A percentile compares a stretch with the other conserved stretches of the same genome.
phyloP scores from a whole-genome alignment of 306 rosid genomes.

The Cicer chorassanicum region DNA sequence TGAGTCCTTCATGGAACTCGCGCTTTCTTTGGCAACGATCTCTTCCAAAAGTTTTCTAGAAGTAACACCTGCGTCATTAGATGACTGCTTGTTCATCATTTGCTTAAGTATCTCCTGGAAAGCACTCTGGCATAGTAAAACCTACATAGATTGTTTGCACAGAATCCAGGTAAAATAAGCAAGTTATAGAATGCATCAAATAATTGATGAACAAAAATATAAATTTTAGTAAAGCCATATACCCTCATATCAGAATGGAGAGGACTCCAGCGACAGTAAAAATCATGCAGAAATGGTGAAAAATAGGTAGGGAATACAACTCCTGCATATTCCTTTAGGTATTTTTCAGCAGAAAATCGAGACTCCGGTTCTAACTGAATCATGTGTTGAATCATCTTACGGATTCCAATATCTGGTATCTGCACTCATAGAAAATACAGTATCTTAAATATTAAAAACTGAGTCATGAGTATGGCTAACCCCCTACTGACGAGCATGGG shows the following conservation, averaged over 20 bases:
- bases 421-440: conserved; percentile 52
- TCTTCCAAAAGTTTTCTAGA: conserved; percentile 60
- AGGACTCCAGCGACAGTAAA: conserved; percentile 91
- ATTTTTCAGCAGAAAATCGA: conserved; percentile 84
- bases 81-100: conserved; percentile 68
- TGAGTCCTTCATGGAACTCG: conserved; percentile 57
- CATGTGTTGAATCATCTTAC: conserved; percentile 95
- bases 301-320: conserved; percentile 88
- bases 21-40: conserved; percentile 62
- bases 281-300: conserved; percentile 90
- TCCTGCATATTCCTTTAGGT: conserved; percentile 76
- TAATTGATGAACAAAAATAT: conserved; percentile 5
- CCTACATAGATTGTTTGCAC: conserved; percentile 53
- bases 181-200: conserved; percentile 42
- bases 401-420: conserved; percentile 93
- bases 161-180: conserved; percentile 35
- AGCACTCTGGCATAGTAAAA: conserved; percentile 87
- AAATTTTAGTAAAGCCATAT: conserved; percentile 38
- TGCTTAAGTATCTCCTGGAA: conserved; percentile 92
- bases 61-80: conserved; percentile 50
- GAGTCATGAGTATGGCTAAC: conserved; percentile 14
- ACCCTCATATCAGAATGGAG: conserved; percentile 96
- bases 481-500: background rate
- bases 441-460: conserved; percentile 20
- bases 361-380: conserved; percentile 90